Percentiles rank a stretch among this genome's conserved stretches.
These are phyloP conservation scores for Phytopythium helicoides DNA, from an alignment of 352 stramenopile species.

Conservation along the genomic window DNA sequence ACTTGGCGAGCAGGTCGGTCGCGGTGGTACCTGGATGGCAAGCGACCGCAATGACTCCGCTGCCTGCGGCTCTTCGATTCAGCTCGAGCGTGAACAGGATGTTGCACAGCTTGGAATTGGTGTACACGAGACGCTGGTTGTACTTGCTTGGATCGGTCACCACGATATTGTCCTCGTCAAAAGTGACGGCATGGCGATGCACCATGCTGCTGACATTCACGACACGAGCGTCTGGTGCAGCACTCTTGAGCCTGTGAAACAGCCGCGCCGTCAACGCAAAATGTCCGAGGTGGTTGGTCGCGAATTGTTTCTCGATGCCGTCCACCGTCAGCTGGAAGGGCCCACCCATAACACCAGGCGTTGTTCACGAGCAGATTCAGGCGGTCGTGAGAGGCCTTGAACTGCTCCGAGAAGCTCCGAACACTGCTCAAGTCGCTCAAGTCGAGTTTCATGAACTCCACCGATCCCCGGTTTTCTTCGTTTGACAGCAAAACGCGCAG, in stretches of 20 bases:
- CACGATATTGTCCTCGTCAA: constrained; percentile 24
- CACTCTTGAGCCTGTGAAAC: constrained; percentile 31
- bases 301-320: constrained; percentile 55
- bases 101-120: constrained; percentile 55
- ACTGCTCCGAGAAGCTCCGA: constrained; percentile 31
- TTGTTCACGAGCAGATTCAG: constrained; percentile 73
- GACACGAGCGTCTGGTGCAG: constrained; percentile 27
- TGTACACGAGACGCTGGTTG: constrained; percentile 39
- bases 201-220: constrained; percentile 42
- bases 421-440: constrained; percentile 41
- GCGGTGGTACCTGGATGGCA: constrained; percentile 37
- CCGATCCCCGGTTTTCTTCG: constrained; percentile 11
- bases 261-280: constrained; percentile 42
- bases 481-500: constrained; percentile 11
- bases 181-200: constrained; percentile 26
- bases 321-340: constrained; percentile 33
- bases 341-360: constrained; percentile 45
- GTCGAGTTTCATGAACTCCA: constrained; percentile 57
- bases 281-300: too few species aligned
- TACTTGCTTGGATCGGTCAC: constrained; percentile 17
- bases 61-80: constrained; percentile 24
- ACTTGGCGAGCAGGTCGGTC: constrained; percentile 35
- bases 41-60: constrained; percentile 18
- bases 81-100: constrained; percentile 54
- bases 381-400: constrained; percentile 23